Evolutionary conservation across 2,329 filamentous ascomycete species (phyloP).

Genomic region (Penicillium digitatum): DNA sequence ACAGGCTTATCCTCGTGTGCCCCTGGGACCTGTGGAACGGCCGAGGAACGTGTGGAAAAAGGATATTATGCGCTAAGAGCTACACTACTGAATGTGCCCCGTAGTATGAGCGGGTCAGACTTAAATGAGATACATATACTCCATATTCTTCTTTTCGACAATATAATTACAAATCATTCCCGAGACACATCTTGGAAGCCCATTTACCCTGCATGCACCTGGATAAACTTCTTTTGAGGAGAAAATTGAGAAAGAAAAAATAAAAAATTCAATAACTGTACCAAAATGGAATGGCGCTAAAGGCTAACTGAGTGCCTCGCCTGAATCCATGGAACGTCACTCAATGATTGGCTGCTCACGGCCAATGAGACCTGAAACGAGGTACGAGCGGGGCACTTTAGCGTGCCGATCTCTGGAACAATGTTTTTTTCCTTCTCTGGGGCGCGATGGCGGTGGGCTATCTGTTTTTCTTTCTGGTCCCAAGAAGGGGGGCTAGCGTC

Average conservation of each 20-base stretch:
- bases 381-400: slow-evolving; percentile 2
- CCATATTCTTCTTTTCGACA: too few relatives aligned
- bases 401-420: slow-evolving; percentile 9
- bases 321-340: not conserved
- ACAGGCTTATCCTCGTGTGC: slow-evolving; percentile 9
- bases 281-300: not conserved
- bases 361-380: slow-evolving; percentile 5
- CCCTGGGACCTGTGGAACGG: slow-evolving; percentile 9
- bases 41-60: slow-evolving; percentile 8
- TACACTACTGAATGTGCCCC: slow-evolving; percentile 7
- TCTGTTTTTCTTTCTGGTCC: not conserved
- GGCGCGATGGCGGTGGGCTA: not conserved
- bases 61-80: slow-evolving; percentile 2
- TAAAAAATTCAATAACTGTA: slow-evolving; percentile 2
- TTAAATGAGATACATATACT: not conserved
- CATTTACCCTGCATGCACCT: not conserved
- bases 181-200: not conserved
- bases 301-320: not conserved
- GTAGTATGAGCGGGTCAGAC: not conserved
- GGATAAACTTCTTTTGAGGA: not conserved
- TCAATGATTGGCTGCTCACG: slow-evolving; percentile 1
- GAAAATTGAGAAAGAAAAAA: not conserved
- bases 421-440: not conserved
- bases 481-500: not conserved
- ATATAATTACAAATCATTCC: not conserved